Percentiles rank a stretch among this genome's conserved stretches.
These are phyloP conservation scores for Pseudotulostoma volvatum DNA, from an alignment of 495 filamentous ascomycete species.

Conservation along the genomic window DNA sequence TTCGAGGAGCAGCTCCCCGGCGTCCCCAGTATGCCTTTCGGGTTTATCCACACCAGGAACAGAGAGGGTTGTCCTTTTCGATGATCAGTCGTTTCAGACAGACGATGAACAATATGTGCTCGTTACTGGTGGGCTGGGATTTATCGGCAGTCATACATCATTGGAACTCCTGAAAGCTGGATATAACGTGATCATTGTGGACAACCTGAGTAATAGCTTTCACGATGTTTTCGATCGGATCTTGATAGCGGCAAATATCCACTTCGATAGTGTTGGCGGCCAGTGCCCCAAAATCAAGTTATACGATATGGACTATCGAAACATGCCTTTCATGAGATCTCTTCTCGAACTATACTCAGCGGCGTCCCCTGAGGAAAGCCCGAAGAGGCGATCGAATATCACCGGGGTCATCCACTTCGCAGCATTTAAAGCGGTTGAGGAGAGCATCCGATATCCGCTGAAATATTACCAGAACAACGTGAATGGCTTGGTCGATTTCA, in stretches of 20 bases:
- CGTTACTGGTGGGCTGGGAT: constrained; percentile 47
- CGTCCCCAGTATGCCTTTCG: too few species aligned
- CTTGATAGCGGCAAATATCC: constrained; percentile 27
- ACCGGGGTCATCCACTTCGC: constrained; percentile 49
- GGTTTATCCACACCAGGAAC: too few species aligned
- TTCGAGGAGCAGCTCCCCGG: too few species aligned
- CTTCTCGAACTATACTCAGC: constrained; percentile 27
- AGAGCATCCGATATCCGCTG: constrained; percentile 36
- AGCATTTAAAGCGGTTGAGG: constrained; percentile 40
- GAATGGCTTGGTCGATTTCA: constrained; percentile 41
- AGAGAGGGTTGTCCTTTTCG: too few species aligned
- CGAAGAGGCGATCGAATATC: constrained; percentile 39
- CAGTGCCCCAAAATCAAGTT: constrained; percentile 36
- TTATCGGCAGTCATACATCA: constrained; percentile 48
- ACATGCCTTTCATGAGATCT: constrained; percentile 23
- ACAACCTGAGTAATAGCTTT: constrained; percentile 46
- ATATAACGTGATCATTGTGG: constrained; percentile 47
- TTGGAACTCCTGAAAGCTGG: constrained; percentile 44
- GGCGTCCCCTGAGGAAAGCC: constrained; percentile 19
- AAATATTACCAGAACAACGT: constrained; percentile 54
- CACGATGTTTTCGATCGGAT: constrained; percentile 37
- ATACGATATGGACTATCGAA: constrained; percentile 41
- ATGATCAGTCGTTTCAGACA: too few species aligned
- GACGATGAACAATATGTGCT: constrained; percentile 30
- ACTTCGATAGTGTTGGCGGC: constrained; percentile 28